These are phyloP conservation scores for Cladosporium sp. DNA, from an alignment of 2,329 filamentous ascomycete species.

Conservation along the genomic window DNA sequence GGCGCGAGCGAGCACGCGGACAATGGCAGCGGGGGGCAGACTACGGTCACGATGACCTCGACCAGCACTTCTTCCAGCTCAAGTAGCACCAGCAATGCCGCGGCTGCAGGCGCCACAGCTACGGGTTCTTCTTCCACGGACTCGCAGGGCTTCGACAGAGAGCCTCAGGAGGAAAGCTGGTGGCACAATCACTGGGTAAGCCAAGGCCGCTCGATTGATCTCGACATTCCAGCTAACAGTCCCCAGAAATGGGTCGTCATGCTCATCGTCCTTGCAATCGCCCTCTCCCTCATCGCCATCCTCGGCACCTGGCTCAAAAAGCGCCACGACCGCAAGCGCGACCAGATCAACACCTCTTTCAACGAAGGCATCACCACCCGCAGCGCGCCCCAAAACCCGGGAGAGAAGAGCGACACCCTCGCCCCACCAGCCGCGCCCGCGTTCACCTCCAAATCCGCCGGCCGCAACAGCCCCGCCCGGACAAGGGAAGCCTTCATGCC, in stretches of 20 bases:
- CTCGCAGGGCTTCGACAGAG: not conserved
- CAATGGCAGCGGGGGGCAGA: constrained; percentile 10
- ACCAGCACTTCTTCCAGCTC: constrained; percentile 8
- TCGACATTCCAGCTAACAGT: not conserved
- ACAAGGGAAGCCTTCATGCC: constrained; percentile 30
- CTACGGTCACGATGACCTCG: constrained; percentile 1
- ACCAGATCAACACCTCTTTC: constrained; percentile 34
- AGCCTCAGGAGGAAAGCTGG: constrained; percentile 15
- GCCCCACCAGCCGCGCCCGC: not conserved
- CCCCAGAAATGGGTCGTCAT: constrained; percentile 67
- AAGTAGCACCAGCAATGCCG: constrained; percentile 9
- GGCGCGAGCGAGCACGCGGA: constrained; percentile 28
- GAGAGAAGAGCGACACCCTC: not conserved
- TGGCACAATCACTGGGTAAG: constrained; percentile 17
- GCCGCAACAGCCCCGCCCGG: constrained; percentile 22
- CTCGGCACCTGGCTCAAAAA: constrained; percentile 65
- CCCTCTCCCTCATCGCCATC: constrained; percentile 60
- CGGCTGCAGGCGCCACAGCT: constrained; percentile 5
- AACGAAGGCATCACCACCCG: constrained; percentile 33
- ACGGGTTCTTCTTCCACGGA: not conserved
- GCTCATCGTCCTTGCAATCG: constrained; percentile 66
- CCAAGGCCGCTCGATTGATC: not conserved
- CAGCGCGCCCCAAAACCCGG: constrained; percentile 12
- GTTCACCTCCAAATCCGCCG: constrained; percentile 8
- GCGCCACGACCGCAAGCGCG: constrained; percentile 65